A percentile compares a stretch with the other conserved stretches of the same genome.
Evolutionary conservation across 1,284 basidiomycete genomes (phyloP).

Genomic region (Mrakiaceae sp.): DNA sequence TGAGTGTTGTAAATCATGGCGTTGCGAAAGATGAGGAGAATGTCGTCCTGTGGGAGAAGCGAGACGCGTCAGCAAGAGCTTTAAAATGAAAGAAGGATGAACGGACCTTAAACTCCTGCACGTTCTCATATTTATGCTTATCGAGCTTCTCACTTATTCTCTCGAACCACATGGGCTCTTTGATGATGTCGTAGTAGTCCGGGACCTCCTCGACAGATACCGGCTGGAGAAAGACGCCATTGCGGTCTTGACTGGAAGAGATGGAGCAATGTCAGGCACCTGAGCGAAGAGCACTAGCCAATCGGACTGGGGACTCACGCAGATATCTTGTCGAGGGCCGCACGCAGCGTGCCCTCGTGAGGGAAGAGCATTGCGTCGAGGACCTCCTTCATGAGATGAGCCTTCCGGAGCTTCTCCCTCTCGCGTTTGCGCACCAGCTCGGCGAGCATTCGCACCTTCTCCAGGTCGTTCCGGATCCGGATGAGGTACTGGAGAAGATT

Average conservation of each 20-base stretch:
- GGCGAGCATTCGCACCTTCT: constrained; percentile 57
- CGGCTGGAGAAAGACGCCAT: constrained; percentile 64
- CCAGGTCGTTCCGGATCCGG: constrained; percentile 64
- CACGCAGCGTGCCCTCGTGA: constrained; percentile 50
- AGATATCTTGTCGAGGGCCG: constrained; percentile 57
- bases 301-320: constrained; percentile 41
- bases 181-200: constrained; percentile 82
- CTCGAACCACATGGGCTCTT: constrained; percentile 80
- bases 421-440: constrained; percentile 72
- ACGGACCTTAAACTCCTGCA: constrained; percentile 61
- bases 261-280: neutral
- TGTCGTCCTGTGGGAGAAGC: constrained; percentile 49
- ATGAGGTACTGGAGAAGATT: constrained; percentile 47
- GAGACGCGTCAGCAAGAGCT: too few species aligned
- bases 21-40: constrained; percentile 72
- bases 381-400: constrained; percentile 56
- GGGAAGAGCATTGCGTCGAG: constrained; percentile 57
- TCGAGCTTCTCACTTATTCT: constrained; percentile 70
- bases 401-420: constrained; percentile 64
- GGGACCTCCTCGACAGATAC: constrained; percentile 72
- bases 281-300: constrained; percentile 4
- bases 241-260: constrained; percentile 54
- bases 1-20: constrained; percentile 77
- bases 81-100: neutral
- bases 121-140: constrained; percentile 61